Base-by-base conservation (phyloP, 2,329 filamentous ascomycete species). In the Diaporthe capsici region DNA sequence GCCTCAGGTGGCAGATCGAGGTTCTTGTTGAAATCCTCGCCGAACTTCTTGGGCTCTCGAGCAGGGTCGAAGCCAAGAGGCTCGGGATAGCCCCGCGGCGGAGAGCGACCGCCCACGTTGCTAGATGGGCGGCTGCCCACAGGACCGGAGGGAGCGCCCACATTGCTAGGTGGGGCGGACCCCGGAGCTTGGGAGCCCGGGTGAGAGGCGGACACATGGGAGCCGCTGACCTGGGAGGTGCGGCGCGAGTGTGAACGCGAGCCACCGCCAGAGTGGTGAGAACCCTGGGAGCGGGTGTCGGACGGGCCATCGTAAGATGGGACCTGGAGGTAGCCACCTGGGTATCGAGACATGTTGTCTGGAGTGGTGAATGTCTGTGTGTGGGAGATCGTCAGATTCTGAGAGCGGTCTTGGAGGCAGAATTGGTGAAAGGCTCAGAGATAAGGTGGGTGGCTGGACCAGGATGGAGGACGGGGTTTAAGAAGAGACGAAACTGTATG, bases 1-100 rank as follows among this genome's bases (percentile, higher is more conserved):
- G 90, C 91, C 79, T 92, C 90, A 0, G 90, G 84, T 0, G 90
- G 90, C 0, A 92, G 80, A 72, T 93, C 91, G 77, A 92, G 84
- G 8, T 90, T 89, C 76, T 86, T 86, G 76, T 83, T 73, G 58
- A 73, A 73, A 1, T 55, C 44, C 0, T 37, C 12, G 15, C 49
- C 39, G 10, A 83, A 80, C 13, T 79, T 81, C 20, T 81, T 55
- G 20, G 68, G 77, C n/a, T 79, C 77, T 5, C 81, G 81, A 9
- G 85, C 87, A 3, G 88, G 87, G 76, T 89, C 88, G 37, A 81
- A 86, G 0, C 88, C 88, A 37, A 87, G 77, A 20, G 73, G 42
- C 12, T 55, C 15, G 15, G 73, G 73, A 49, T 77, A 77, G 2
- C 75, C 75, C n/a, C 44, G 39, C 9, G 75, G 75, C 6, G 47